phyloP scores from a whole-genome alignment of 2,329 filamentous ascomycete genomes.

The Fusarium euwallaceae region DNA sequence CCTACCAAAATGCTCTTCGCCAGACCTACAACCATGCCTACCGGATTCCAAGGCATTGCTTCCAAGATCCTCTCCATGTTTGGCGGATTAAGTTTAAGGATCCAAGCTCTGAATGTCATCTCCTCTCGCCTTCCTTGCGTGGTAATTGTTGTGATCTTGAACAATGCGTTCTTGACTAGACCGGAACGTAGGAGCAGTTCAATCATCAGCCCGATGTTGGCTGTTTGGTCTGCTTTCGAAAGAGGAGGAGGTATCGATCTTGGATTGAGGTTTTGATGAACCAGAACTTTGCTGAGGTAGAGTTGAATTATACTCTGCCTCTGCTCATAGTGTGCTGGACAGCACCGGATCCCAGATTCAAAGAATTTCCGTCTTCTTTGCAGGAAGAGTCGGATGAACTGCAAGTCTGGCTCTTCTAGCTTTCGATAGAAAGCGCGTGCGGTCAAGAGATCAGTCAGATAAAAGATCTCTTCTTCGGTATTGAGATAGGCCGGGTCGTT shows the following conservation, averaged over 20 bases:
- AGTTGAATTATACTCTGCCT: neutral
- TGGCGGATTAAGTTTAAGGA: neutral
- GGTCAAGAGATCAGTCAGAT: neutral
- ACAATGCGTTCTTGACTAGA: neutral
- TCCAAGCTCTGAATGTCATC: neutral
- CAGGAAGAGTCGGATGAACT: neutral
- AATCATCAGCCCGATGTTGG: neutral
- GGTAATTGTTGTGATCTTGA: neutral
- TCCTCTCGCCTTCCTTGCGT: neutral
- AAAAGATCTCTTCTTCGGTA: neutral
- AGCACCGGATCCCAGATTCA: neutral
- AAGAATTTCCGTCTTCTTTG: neutral
- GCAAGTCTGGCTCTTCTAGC: neutral
- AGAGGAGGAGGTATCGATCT: neutral
- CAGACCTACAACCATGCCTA: neutral
- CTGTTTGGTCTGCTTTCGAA: neutral
- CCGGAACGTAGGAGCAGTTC: neutral
- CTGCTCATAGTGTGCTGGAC: neutral
- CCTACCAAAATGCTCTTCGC: neutral
- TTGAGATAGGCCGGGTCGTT: neutral
- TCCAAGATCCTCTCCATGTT: neutral
- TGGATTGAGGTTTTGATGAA: neutral
- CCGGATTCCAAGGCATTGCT: neutral
- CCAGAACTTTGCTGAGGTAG: neutral
- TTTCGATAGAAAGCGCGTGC: neutral